These are phyloP conservation scores for Solanum phureja DNA, from an alignment of 257 asterid genomes.

Conservation along the genomic window DNA sequence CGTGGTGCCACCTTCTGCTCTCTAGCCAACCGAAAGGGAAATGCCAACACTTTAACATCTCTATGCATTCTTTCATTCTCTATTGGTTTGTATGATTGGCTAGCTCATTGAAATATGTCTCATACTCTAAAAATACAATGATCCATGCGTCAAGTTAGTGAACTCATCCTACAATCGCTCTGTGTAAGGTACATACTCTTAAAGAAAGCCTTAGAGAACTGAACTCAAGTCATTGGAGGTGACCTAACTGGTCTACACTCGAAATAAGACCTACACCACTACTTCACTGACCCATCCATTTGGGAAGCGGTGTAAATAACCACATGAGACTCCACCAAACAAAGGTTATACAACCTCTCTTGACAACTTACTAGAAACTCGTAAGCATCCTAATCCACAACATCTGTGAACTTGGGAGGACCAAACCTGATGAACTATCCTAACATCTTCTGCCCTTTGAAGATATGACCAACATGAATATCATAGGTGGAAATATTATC, in stretches of 20 bases:
- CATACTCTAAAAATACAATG: neutral
- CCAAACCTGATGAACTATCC: neutral
- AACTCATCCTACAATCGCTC: neutral
- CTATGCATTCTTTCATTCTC: neutral
- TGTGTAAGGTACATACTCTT: neutral
- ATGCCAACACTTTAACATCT: too few species aligned
- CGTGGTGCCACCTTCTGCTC: too few species aligned
- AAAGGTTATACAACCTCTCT: neutral
- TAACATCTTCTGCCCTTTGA: too few species aligned
- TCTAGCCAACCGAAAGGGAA: too few species aligned
- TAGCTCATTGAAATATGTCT: neutral
- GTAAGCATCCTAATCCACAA: neutral
- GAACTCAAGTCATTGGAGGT: neutral
- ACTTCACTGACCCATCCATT: neutral
- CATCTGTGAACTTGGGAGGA: neutral
- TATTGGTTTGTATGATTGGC: too few species aligned
- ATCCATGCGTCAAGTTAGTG: neutral
- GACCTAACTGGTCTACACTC: neutral
- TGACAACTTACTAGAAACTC: neutral
- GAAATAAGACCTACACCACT: neutral
- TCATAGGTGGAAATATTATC: neutral
- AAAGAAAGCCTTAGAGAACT: neutral
- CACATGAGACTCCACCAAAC: neutral
- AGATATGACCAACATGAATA: too few species aligned
- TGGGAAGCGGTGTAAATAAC: neutral